phyloP scores from a whole-genome alignment of 768 basidiomycete genomes.

The Flagelloscypha sp. region DNA sequence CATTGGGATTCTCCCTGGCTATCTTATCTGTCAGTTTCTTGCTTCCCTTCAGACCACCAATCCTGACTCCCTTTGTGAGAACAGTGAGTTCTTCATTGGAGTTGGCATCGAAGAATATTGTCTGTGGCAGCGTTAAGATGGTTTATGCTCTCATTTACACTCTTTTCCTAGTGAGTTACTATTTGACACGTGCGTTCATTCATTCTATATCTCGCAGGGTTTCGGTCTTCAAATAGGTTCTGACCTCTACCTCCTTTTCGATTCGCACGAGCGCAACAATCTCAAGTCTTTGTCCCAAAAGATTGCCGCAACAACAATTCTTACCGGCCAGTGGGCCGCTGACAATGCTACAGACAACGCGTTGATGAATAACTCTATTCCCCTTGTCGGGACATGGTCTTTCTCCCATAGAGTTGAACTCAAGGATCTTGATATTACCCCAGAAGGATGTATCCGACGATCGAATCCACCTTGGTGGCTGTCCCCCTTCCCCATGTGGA shows the following conservation, averaged over 20 bases:
- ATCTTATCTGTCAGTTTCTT: conserved; percentile 56
- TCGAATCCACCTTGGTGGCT: conserved; percentile 63
- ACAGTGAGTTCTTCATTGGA: conserved; percentile 77
- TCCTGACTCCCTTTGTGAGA: conserved; percentile 9
- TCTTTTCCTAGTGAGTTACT: conserved; percentile 47
- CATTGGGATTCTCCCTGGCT: conserved; percentile 86
- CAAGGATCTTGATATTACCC: conserved; percentile 37
- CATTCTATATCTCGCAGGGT: conserved; percentile 32
- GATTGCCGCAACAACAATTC: conserved; percentile 36
- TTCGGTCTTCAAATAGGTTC: conserved; percentile 82
- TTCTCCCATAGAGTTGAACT: conserved; percentile 49
- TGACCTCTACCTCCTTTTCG: conserved; percentile 69
- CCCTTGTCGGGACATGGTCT: conserved; percentile 54
- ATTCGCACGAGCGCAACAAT: conserved; percentile 43
- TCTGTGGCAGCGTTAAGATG: conserved; percentile 80
- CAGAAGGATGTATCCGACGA: conserved; percentile 68
- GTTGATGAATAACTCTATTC: conserved; percentile 31
- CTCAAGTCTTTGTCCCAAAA: conserved; percentile 47
- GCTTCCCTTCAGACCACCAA: background rate
- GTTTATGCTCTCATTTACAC: conserved; percentile 86
- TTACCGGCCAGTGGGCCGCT: conserved; percentile 62
- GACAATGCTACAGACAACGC: conserved; percentile 39
- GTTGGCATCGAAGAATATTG: conserved; percentile 78
- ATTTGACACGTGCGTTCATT: background rate
- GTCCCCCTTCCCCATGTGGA: conserved; percentile 77